Conservation (phyloP, 352 stramenopile species). For the Elongisporangium anandrum region DNA sequence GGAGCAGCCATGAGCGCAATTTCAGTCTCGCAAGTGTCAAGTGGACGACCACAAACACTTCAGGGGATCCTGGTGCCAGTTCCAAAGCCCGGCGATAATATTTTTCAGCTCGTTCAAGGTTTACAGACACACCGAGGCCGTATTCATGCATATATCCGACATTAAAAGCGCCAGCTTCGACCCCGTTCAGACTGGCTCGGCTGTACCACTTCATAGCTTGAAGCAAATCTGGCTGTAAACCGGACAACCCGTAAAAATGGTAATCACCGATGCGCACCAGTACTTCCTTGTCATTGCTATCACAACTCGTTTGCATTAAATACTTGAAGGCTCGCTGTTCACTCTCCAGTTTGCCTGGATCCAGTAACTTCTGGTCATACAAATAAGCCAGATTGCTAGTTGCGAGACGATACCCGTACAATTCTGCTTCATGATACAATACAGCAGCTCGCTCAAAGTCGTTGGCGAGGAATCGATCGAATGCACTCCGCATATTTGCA, state of each 20-base stretch:
- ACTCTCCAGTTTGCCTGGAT: slow-evolving; percentile 9
- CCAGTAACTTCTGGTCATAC: slow-evolving; percentile 54
- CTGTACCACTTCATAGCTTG: slow-evolving; percentile 67
- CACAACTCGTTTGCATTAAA: slow-evolving; percentile 23
- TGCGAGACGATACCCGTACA: slow-evolving; percentile 58
- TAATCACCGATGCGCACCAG: slow-evolving; percentile 73
- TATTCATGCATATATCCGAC: slow-evolving; percentile 75
- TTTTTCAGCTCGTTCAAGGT: slow-evolving; percentile 42
- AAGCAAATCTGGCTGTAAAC: slow-evolving; percentile 20
- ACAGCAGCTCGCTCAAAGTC: slow-evolving; percentile 43
- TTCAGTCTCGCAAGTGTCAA: slow-evolving; percentile 31
- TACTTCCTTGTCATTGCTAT: slow-evolving; percentile 52
- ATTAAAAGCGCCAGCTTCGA: slow-evolving; percentile 60
- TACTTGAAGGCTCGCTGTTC: slow-evolving; percentile 36
- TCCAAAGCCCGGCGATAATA: slow-evolving; percentile 66
- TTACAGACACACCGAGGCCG: slow-evolving; percentile 40
- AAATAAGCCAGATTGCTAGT: slow-evolving; percentile 75
- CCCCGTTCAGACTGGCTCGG: slow-evolving; percentile 54
- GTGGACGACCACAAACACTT: slow-evolving; percentile 27
- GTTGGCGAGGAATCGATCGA: slow-evolving; percentile 47
- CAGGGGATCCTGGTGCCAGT: slow-evolving; percentile 24
- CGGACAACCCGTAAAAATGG: slow-evolving; percentile 65
- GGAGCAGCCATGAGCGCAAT: slow-evolving; percentile 24
- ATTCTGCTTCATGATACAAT: slow-evolving; percentile 57
- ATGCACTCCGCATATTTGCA: slow-evolving; percentile 41